Evolutionary conservation across 2,329 filamentous ascomycete species (phyloP), one percentile per base, ranked within the genome.

Genomic region (Alternaria brassicae): DNA sequence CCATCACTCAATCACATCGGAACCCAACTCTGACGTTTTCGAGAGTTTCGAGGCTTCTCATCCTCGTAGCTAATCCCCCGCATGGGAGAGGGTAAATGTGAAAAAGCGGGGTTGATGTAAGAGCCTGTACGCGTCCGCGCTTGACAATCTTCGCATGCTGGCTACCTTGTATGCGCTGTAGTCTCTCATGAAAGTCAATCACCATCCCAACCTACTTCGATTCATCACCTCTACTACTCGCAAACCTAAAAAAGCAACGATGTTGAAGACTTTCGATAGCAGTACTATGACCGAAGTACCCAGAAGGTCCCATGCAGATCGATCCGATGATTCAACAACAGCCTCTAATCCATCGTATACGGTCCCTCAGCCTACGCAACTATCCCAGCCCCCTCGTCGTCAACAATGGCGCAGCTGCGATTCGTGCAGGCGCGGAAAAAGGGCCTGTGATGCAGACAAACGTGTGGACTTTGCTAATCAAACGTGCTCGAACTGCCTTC

Each of bases 391-490:
- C 19, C 54, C 53, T 40, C 53, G 53, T 21, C 58, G 58, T 23
- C 58, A 56, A 8, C 59, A 61, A 28, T 45, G 45, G 27, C 75
- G 79, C 37, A 80, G 79, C 56, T 82, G 80, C 60, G 80, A 82
- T 56, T 78, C 79, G 49, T 82, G 80, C 61, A 74, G 79, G 34
- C 78, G 77, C 58, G 79, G 80, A 30, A 81, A 81, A 64, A 67
- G 79, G 57, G 79, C 77, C 3, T 82, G 80, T 63, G 79, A 82
- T 66, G 79, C 77, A 5, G 69, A 67, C 8, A 72, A 34, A 72
- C 17, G 71, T 68, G 48, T 69, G 65, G 47, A 67, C 62, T 17
- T 60, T 72, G 45, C 40, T 68, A 13, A 66, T 63, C 47, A 62
- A 23, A 63, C 71, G 6, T 81, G 79, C 44, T 75, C 75, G 2